Percentiles rank a stretch among this genome's conserved stretches.
phyloP scores from a whole-genome alignment of 2,329 filamentous ascomycete species.

The Cercospora citrullina region DNA sequence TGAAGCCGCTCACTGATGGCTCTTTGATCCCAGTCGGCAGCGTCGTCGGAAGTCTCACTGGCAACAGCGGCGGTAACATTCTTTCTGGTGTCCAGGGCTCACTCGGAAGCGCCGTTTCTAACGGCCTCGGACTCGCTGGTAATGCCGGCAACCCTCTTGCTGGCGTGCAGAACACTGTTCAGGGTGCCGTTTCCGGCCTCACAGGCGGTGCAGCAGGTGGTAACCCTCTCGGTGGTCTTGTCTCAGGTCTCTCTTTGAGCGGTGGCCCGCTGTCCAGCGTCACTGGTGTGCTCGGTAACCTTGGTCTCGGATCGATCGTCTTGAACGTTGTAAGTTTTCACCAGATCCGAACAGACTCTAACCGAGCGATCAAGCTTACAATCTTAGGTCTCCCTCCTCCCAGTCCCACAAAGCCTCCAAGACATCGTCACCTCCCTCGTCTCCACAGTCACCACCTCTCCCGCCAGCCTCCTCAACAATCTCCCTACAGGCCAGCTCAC shows the following conservation, averaged over 20 bases:
- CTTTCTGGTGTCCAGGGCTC: slow-evolving; percentile 10
- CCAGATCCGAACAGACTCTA: neutral
- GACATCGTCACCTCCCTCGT: slow-evolving; percentile 14
- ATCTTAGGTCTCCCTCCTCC: slow-evolving; percentile 12
- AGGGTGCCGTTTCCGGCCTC: slow-evolving; percentile 5
- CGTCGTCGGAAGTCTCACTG: neutral
- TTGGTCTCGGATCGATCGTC: slow-evolving; percentile 16
- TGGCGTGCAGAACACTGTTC: slow-evolving; percentile 7
- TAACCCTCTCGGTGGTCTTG: slow-evolving; percentile 3
- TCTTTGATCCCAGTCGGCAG: slow-evolving; percentile 1
- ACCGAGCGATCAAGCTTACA: neutral
- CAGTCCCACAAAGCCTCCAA: slow-evolving; percentile 15
- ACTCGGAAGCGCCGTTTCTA: neutral
- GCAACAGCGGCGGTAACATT: slow-evolving; percentile 5
- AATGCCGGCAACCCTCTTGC: neutral
- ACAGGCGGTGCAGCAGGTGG: slow-evolving; percentile 7
- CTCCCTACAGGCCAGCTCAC: slow-evolving; percentile 17
- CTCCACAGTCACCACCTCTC: slow-evolving; percentile 7
- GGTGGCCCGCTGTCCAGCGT: slow-evolving; percentile 9
- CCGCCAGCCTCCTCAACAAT: slow-evolving; percentile 8
- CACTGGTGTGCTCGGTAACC: slow-evolving; percentile 13
- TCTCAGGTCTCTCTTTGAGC: slow-evolving; percentile 1
- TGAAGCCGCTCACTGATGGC: slow-evolving; percentile 5
- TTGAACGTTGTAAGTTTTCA: slow-evolving; percentile 16
- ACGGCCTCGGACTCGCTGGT: slow-evolving; percentile 1